These are phyloP conservation scores for Bryoglossum gracile DNA, from an alignment of 495 filamentous ascomycete genomes.

Conservation along the genomic window DNA sequence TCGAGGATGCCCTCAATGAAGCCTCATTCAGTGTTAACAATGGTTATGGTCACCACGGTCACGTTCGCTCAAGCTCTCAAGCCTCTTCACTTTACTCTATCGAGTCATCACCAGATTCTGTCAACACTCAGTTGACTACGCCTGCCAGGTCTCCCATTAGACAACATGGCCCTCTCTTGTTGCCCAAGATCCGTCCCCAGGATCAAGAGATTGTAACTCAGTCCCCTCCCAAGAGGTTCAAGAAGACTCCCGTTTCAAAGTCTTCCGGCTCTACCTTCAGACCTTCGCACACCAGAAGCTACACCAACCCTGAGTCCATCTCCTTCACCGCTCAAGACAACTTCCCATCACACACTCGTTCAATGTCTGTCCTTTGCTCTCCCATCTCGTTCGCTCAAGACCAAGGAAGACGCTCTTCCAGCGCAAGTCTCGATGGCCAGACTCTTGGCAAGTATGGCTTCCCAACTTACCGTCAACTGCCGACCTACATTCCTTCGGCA, in stretches of 20 bases:
- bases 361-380: slow-evolving; percentile 51
- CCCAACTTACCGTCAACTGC: slow-evolving; percentile 73
- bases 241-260: slow-evolving; percentile 11
- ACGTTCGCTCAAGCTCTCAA: slow-evolving; percentile 41
- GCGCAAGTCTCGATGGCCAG: slow-evolving; percentile 59
- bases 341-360: slow-evolving; percentile 25
- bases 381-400: slow-evolving; percentile 54
- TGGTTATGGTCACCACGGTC: slow-evolving; percentile 24
- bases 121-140: slow-evolving; percentile 61
- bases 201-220: slow-evolving; percentile 71
- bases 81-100: slow-evolving; percentile 50
- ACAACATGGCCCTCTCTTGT: slow-evolving; percentile 70
- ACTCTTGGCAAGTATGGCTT: slow-evolving; percentile 64
- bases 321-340: slow-evolving; percentile 36
- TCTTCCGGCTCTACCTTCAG: slow-evolving; percentile 27
- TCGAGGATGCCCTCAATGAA: slow-evolving; percentile 37
- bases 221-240: slow-evolving; percentile 23
- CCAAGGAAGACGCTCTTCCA: slow-evolving; percentile 54
- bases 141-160: slow-evolving; percentile 66
- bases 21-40: slow-evolving; percentile 23
- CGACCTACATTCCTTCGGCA: slow-evolving; percentile 51
- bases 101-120: slow-evolving; percentile 65
- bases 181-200: slow-evolving; percentile 82
- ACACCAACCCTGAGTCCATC: slow-evolving; percentile 56
- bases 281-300: slow-evolving; percentile 53